These are phyloP conservation scores for Starmerella riodocensis DNA, from an alignment of 805 yeast species.

Conservation along the genomic window DNA sequence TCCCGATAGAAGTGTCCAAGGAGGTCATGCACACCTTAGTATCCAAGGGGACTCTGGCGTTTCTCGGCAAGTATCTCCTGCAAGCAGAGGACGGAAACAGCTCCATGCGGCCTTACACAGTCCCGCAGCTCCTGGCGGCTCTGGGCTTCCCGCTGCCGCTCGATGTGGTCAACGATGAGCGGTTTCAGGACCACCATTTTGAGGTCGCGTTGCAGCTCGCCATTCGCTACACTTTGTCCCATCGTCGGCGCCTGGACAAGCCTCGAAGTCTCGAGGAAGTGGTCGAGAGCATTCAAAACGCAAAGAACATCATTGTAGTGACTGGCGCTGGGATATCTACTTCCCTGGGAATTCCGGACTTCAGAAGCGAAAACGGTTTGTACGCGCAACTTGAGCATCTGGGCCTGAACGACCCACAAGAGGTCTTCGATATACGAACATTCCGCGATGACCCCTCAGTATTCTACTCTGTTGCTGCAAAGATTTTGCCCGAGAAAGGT, in stretches of 20 bases:
- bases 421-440: conserved; percentile 63
- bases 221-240: conserved; percentile 14
- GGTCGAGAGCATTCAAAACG: conserved; percentile 37
- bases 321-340: conserved; percentile 95
- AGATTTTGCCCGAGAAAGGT: conserved; percentile 61
- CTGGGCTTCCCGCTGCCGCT: conserved; percentile 44
- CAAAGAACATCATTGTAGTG: conserved; percentile 53
- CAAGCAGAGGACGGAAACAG: conserved; percentile 34
- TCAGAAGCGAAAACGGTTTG: conserved; percentile 77
- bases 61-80: conserved; percentile 51
- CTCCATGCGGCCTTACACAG: conserved; percentile 32
- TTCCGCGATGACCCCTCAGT: conserved; percentile 65
- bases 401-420: conserved; percentile 78
- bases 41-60: conserved; percentile 43
- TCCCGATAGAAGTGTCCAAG: conserved; percentile 33
- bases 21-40: conserved; percentile 44
- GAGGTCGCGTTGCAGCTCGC: conserved; percentile 22
- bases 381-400: conserved; percentile 54
- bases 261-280: conserved; percentile 44
- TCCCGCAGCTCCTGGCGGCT: conserved; percentile 42
- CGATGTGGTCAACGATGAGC: conserved; percentile 14
- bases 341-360: conserved; percentile 81
- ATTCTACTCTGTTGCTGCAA: conserved; percentile 75
- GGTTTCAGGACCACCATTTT: conserved; percentile 13
- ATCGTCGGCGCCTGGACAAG: conserved; percentile 17